Conservation (phyloP, 345 rosid species). For the Boechera retrofracta region DNA sequence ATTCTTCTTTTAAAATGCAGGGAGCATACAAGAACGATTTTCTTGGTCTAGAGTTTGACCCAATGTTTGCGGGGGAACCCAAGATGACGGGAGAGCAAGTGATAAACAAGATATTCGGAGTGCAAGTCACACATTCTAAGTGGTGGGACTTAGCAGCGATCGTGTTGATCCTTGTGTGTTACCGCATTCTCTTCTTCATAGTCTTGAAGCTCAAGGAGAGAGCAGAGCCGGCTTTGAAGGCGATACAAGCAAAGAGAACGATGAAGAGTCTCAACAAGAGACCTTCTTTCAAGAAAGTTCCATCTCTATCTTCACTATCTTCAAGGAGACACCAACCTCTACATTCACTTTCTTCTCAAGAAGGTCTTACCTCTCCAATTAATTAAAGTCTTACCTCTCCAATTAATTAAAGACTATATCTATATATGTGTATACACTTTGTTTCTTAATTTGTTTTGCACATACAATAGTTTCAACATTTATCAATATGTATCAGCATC, state of each 20-base stretch:
- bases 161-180: conserved; percentile 63
- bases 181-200: conserved; percentile 72
- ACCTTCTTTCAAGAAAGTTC: conserved; percentile 72
- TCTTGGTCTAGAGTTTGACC: conserved; percentile 80
- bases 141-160: conserved; percentile 90
- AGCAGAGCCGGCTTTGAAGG: conserved; percentile 64
- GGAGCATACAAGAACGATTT: conserved; percentile 93
- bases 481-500: conserved; percentile 22
- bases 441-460: conserved; percentile 36
- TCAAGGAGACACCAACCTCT: conserved; percentile 74
- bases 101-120: conserved; percentile 59
- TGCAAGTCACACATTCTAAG: conserved; percentile 60
- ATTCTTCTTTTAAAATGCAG: conserved; percentile 38
- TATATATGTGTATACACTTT: conserved; percentile 28
- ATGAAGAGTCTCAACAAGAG: conserved; percentile 65
- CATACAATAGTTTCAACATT: conserved; percentile 40
- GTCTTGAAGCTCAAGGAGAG: conserved; percentile 84
- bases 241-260: conserved; percentile 65
- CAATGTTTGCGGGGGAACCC: conserved; percentile 57
- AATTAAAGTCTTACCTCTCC: neutral
- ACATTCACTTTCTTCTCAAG: conserved; percentile 81
- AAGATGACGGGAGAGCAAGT: conserved; percentile 69
- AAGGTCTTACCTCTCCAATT: conserved; percentile 81
- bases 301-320: conserved; percentile 53
- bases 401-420: neutral